A percentile compares a stretch with the other conserved stretches of the same genome.
phyloP scores from a whole-genome alignment of 768 basidiomycete species.

The Mycena leptocephala region DNA sequence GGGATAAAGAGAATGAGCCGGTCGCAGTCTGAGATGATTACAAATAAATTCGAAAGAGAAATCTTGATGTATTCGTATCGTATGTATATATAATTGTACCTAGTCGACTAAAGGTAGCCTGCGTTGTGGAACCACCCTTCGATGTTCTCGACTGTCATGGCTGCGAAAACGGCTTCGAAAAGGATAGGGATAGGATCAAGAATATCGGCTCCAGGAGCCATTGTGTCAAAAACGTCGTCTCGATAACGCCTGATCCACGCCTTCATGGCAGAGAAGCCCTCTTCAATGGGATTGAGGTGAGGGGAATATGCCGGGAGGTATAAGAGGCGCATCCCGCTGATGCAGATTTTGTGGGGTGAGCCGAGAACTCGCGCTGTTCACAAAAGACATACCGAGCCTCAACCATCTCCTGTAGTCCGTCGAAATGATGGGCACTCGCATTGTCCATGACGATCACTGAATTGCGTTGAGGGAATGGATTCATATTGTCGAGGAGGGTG shows the following conservation, averaged over 20 bases:
- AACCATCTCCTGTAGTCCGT: constrained; percentile 38
- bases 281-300: constrained; percentile 51
- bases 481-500: constrained; percentile 45
- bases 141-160: constrained; percentile 37
- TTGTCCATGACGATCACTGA: too few species aligned
- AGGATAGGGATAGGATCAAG: constrained; percentile 29
- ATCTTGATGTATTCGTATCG: neutral
- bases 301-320: constrained; percentile 53
- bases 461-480: constrained; percentile 45
- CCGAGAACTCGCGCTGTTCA: neutral
- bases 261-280: constrained; percentile 47
- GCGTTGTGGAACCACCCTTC: constrained; percentile 43
- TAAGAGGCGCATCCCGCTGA: constrained; percentile 37
- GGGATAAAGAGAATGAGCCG: neutral
- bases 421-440: constrained; percentile 47
- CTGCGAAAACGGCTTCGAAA: constrained; percentile 36
- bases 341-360: neutral
- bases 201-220: constrained; percentile 15
- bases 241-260: constrained; percentile 37
- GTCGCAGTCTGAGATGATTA: neutral
- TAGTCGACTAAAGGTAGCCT: constrained; percentile 36
- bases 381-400: constrained; percentile 32
- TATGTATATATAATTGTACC: neutral
- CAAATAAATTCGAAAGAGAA: neutral
- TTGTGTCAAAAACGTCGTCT: constrained; percentile 30